phyloP scores from a whole-genome alignment of 768 basidiomycete genomes.

The Naganishia onofrii region DNA sequence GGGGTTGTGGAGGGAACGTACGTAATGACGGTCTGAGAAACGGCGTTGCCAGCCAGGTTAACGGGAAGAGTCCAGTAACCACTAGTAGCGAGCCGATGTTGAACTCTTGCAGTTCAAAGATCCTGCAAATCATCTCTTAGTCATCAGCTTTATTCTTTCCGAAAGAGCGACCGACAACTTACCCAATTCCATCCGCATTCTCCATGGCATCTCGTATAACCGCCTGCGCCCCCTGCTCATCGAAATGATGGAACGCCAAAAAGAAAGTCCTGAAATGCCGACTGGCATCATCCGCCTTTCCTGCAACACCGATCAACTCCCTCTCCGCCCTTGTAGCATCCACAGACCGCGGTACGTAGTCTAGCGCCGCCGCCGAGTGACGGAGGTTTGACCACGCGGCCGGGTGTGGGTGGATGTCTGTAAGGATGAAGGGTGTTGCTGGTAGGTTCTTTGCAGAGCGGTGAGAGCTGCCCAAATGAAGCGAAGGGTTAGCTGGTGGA shows the following conservation, averaged over 20 bases:
- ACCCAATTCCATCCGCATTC: slow-evolving; percentile 45
- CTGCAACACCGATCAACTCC: slow-evolving; percentile 6
- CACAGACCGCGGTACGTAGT: slow-evolving; percentile 40
- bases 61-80: slow-evolving; percentile 37
- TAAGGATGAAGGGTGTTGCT: slow-evolving; percentile 39
- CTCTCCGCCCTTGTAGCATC: slow-evolving; percentile 40
- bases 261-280: slow-evolving; percentile 47
- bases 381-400: slow-evolving; percentile 34
- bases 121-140: slow-evolving; percentile 31
- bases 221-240: slow-evolving; percentile 39
- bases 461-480: slow-evolving; percentile 23
- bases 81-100: slow-evolving; percentile 39
- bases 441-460: slow-evolving; percentile 27
- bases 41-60: slow-evolving; percentile 40
- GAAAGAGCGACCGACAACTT: too few species aligned
- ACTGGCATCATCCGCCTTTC: neutral
- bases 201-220: slow-evolving; percentile 47
- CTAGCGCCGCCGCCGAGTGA: slow-evolving; percentile 29
- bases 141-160: too few species aligned
- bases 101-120: slow-evolving; percentile 47
- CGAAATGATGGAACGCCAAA: slow-evolving; percentile 50
- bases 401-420: slow-evolving; percentile 46
- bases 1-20: slow-evolving; percentile 30
- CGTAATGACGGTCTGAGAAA: slow-evolving; percentile 35
- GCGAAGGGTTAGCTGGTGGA: too few species aligned